phyloP scores from a whole-genome alignment of 306 rosid species.

The Ochetophila trinervis region DNA sequence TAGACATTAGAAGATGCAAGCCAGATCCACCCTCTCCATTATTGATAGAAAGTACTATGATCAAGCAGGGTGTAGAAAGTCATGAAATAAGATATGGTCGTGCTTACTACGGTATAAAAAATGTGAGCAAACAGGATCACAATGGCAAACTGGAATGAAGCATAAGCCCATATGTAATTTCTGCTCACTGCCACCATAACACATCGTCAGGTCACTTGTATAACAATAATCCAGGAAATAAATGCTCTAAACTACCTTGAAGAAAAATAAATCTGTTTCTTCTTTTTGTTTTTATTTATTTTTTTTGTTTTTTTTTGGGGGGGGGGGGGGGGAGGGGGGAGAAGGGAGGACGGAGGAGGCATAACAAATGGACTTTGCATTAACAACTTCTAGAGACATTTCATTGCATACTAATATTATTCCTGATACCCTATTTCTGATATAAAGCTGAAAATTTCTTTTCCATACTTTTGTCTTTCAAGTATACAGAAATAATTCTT shows the following conservation, averaged over 20 bases:
- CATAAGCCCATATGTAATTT: conserved; percentile 79
- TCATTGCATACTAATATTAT: no score
- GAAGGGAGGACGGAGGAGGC: no score
- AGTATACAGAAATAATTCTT: not conserved
- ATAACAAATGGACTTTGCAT: no score
- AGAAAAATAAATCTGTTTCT: not conserved
- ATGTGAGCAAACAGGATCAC: conserved; percentile 76
- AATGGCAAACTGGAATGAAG: conserved; percentile 81
- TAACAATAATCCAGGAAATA: not conserved
- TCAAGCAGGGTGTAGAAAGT: conserved; percentile 2
- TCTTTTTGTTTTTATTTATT: no score
- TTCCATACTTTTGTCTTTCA: not conserved
- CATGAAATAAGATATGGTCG: conserved; percentile 10
- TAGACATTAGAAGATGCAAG: conserved; percentile 18
- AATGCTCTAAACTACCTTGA: not conserved
- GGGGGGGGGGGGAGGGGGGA: no score
- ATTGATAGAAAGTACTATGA: not conserved
- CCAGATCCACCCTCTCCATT: not conserved
- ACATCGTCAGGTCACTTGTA: not conserved
- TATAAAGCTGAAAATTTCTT: not conserved
- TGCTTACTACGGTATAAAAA: conserved; percentile 76
- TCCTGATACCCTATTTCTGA: no score
- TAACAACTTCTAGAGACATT: no score
- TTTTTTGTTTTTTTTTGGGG: no score
- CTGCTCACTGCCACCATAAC: conserved; percentile 55